Evolutionary conservation across 1,284 basidiomycete genomes (phyloP), one percentile per base, ranked within the genome.

Genomic region (Agaricales sp.): DNA sequence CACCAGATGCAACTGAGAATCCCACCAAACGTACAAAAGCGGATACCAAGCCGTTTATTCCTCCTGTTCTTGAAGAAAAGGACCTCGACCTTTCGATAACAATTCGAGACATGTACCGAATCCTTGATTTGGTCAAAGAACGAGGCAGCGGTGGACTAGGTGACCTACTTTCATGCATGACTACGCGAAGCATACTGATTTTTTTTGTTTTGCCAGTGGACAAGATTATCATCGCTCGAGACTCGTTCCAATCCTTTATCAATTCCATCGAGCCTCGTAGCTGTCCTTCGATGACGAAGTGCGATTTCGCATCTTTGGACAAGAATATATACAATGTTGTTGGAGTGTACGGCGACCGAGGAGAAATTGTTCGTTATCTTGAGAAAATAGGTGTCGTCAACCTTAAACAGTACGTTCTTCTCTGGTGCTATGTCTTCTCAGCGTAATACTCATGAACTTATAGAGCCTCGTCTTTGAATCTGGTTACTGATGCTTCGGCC

Each of bases 151-250:
- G 73, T 1, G 77, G 78, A 8, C 62, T 74, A 3, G 75, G 76
- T 75, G 54, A 55, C 63, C 38, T 23, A 45, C n/a, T 4, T 8
- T 4, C 19, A 18, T 19, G 16, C 11, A n/a, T 26, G 3, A 4
- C 3, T 2, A n/a, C 30, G 8, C 30, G n/a, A 35, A 35, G 30
- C 8, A 35, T 11, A 8, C 30, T n/a, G 11, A 8, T 35, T 35
- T n/a, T 35, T n/a, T 11, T 35, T 35, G 30, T 35, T 8, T n/a
- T n/a, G 30, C 8, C 30, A 80, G 76, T 77, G 19, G 77, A 78
- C 51, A 81, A 82, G 57, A 67, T 81, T 41, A 70, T 81, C 58
- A 79, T 80, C 37, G 67, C 66, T 20, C 73, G 77, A 57, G 67
- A 69, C 16, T 69, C 68, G 1, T 59, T 78, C 19, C 63, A 66